Evolutionary conservation across 345 rosid species (phyloP).

Genomic region (Arabidopsis suecica): DNA sequence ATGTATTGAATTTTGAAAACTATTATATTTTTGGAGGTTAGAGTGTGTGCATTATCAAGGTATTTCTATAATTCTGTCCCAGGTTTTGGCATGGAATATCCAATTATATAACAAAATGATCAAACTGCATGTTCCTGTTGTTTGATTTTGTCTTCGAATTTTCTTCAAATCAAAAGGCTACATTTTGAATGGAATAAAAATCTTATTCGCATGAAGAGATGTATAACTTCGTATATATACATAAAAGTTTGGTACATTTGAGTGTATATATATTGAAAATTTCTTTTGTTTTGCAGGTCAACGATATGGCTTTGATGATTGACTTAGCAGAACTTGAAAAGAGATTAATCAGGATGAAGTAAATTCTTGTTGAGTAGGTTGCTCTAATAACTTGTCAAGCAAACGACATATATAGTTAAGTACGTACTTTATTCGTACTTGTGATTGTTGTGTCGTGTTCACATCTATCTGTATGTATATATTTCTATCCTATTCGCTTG

Average conservation of each 20-base stretch:
- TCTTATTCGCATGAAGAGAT: not conserved
- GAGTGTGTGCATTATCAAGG: not conserved
- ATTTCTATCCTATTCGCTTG: not conserved
- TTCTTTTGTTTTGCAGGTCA: constrained; percentile 51
- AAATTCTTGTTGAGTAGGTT: constrained; percentile 21
- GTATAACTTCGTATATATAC: not conserved
- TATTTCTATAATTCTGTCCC: not conserved
- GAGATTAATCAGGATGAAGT: constrained; percentile 36
- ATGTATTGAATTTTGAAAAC: not conserved
- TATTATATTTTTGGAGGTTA: not conserved
- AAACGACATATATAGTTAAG: constrained; percentile 6
- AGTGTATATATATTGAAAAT: not conserved
- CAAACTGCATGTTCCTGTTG: not conserved
- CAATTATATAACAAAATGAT: not conserved
- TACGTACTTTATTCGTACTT: constrained; percentile 21
- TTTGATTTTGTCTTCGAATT: not conserved
- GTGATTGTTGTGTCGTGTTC: constrained; percentile 11
- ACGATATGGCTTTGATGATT: constrained; percentile 39
- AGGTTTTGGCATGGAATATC: not conserved
- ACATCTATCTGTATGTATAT: constrained; percentile 4
- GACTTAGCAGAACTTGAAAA: constrained; percentile 38
- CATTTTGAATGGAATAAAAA: not conserved
- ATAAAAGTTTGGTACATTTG: not conserved
- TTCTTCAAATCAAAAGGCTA: not conserved
- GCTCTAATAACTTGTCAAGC: constrained; percentile 9